Evolutionary conservation across 371 early-diverging fungal genomes (phyloP).

Genomic region (Modicella reniformis): DNA sequence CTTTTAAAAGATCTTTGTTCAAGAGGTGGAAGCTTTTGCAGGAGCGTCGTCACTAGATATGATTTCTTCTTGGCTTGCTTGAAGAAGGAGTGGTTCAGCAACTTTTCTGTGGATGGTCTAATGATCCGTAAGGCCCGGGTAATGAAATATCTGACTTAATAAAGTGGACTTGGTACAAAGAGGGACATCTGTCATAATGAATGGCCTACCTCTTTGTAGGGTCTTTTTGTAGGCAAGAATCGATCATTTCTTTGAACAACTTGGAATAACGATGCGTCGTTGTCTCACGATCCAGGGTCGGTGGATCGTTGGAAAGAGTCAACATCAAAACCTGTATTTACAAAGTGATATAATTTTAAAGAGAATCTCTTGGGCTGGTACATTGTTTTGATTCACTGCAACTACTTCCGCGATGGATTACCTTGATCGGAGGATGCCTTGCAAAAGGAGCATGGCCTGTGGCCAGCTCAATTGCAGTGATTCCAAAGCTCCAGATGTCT

Average conservation of each 20-base stretch:
- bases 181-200: too few relatives aligned
- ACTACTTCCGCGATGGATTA: conserved; percentile 28
- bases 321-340: conserved; percentile 80
- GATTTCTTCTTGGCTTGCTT: conserved; percentile 81
- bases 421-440: conserved; percentile 89
- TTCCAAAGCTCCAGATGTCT: conserved; percentile 95
- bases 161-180: too few relatives aligned
- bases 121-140: not conserved
- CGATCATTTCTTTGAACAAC: conserved; percentile 87
- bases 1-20: conserved; percentile 68
- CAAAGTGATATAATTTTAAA: not conserved
- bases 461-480: conserved; percentile 89
- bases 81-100: conserved; percentile 83
- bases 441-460: conserved; percentile 94
- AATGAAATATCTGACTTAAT: not conserved
- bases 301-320: conserved; percentile 89
- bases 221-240: conserved; percentile 84
- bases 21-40: conserved; percentile 77
- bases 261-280: conserved; percentile 81
- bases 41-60: conserved; percentile 67
- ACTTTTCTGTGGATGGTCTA: conserved; percentile 84
- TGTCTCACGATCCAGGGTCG: conserved; percentile 82
- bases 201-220: conserved; percentile 77
- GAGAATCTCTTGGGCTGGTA: not conserved
- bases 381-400: not conserved